Evolutionary conservation across 768 basidiomycete species (phyloP), one percentile per base, ranked within the genome.

Genomic region (Pulveroboletus sp.): DNA sequence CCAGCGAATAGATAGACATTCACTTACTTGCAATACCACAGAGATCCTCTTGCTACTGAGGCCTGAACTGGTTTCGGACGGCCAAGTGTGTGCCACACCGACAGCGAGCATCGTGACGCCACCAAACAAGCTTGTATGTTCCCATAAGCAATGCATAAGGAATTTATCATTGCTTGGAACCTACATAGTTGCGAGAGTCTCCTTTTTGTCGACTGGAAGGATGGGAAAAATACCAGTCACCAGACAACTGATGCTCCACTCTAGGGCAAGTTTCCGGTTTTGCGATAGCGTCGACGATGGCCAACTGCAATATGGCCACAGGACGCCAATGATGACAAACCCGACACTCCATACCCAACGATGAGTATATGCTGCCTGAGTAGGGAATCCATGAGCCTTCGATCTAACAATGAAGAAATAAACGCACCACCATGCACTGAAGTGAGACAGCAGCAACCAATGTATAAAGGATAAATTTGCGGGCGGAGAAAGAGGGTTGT

Each of bases 341-440:
- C 83, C 82, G 17, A 74, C 51, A 52, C 83, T 82, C 89, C 86
- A 92, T 11, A 90, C 73, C 2, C 72, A 73, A 9, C 90, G 76
- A 54, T 84, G 75, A 0, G 80, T 82, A 65, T 92, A 93, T 1
- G 81, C 90, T 23, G 71, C 70, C 87, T 89, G 45, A 20, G 26
- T 11, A 47, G 30, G 40, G 14, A 12, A 31, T 29, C 24, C 20
- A 35, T 61, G 35, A 53, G 22, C 19, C 19, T 40, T n/a, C 14
- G 13, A 27, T 20, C 30, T 32, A 13, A 19, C 22, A 22, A 5
- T 3, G 17, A 43, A 19, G 32, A 30, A 22, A 45, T 12, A 5
- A 14, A 74, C 86, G 42, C 65, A 87, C 87, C 61, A 88, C 86
- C 86, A 89, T 89, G 35, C 78, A 73, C 54, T 82, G 76, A 41